phyloP scores from a whole-genome alignment of 2,329 filamentous ascomycete species.

The Ramularia endophylla region DNA sequence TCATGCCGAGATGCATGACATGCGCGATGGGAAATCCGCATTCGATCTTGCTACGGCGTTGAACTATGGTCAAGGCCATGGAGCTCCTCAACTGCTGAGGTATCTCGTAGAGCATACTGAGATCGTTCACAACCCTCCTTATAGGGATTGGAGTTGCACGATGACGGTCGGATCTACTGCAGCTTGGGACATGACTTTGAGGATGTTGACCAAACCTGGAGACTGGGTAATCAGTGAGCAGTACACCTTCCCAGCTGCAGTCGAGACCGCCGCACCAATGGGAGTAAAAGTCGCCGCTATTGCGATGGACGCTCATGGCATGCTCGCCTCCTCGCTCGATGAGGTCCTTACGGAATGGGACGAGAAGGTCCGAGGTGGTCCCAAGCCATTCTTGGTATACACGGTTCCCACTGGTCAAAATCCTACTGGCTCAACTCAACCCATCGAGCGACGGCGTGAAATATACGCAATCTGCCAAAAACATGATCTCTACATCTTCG shows the following conservation, averaged over 20 bases:
- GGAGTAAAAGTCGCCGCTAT: conserved; percentile 57
- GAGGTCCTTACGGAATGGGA: conserved; percentile 62
- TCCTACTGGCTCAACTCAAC: conserved; percentile 80
- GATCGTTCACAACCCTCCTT: conserved; percentile 78
- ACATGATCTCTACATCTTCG: conserved; percentile 80
- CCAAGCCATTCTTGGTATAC: conserved; percentile 64
- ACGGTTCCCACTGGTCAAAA: conserved; percentile 81
- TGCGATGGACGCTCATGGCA: conserved; percentile 60
- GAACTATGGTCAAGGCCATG: conserved; percentile 87
- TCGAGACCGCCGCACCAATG: conserved; percentile 59
- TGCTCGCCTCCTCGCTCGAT: conserved; percentile 58
- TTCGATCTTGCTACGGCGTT: conserved; percentile 80
- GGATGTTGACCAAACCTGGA: conserved; percentile 71
- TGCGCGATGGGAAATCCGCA: conserved; percentile 54
- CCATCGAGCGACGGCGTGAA: conserved; percentile 58
- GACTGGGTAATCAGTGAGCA: conserved; percentile 83
- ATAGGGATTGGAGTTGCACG: conserved; percentile 81
- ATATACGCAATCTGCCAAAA: conserved; percentile 75
- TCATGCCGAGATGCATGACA: conserved; percentile 77
- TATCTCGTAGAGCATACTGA: conserved; percentile 96
- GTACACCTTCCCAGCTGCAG: conserved; percentile 78
- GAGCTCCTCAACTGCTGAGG: conserved; percentile 78
- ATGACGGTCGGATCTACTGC: conserved; percentile 83
- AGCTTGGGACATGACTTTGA: conserved; percentile 73
- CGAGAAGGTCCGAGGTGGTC: conserved; percentile 46